phyloP scores from a whole-genome alignment of 352 stramenopile genomes.

The Pythium dissimile region DNA sequence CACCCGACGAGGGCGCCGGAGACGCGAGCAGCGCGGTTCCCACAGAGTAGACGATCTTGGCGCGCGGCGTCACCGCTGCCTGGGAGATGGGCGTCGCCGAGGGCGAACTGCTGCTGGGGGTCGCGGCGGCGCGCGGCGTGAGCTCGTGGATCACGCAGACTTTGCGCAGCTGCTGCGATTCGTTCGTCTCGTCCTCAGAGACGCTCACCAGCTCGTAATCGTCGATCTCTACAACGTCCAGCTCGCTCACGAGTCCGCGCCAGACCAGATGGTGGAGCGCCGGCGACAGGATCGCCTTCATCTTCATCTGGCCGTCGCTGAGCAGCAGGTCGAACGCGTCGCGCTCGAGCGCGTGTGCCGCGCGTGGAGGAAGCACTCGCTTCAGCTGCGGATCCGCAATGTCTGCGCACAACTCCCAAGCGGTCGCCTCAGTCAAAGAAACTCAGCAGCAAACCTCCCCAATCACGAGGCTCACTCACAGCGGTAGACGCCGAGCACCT shows the following conservation, averaged over 20 bases:
- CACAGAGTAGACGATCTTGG: slow-evolving; percentile 22
- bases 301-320: slow-evolving; percentile 53
- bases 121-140: not conserved
- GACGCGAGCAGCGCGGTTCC: slow-evolving; percentile 3
- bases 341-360: slow-evolving; percentile 8
- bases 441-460: too few species aligned
- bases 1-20: not conserved
- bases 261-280: slow-evolving; percentile 40
- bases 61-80: not conserved
- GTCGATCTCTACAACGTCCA: slow-evolving; percentile 32
- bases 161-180: not conserved
- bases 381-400: slow-evolving; percentile 41
- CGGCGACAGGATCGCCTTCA: slow-evolving; percentile 44
- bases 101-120: not conserved
- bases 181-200: slow-evolving; percentile 2
- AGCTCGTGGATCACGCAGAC: slow-evolving; percentile 26
- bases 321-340: slow-evolving; percentile 65
- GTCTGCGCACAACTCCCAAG: slow-evolving; percentile 29
- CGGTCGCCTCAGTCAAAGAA: not conserved
- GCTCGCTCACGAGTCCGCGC: slow-evolving; percentile 21
- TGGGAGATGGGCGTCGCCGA: not conserved
- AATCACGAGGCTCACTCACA: slow-evolving; percentile 38
- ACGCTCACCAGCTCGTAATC: slow-evolving; percentile 28
- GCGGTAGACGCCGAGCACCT: slow-evolving; percentile 53
- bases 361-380: slow-evolving; percentile 24